Base-by-base conservation (phyloP, 305 asterid species). In the Fraxinus dipetala region DNA sequence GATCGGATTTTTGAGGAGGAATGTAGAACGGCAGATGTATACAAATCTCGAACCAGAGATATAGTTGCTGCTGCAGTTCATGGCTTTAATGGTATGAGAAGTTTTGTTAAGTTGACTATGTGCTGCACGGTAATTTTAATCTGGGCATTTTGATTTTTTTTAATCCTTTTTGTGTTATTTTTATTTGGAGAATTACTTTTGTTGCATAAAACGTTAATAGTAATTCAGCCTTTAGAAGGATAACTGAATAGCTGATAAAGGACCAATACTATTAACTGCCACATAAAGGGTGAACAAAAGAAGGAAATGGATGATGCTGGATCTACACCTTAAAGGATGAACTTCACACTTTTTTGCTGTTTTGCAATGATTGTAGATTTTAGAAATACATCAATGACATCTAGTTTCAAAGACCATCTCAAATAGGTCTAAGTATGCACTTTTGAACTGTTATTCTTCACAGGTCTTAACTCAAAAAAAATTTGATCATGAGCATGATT, bases 31-130 rank as follows among this genome's bases (percentile, higher is more conserved):
- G 75, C 20, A 34, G 96, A 95, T 79, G 94, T 95, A 9, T 95
- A 95, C 86, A 36, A 45, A 61, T 91, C 93, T 51, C 92, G 94
- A 35, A 92, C 93, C 0, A 87, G 89, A 76, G 94, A 91, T 61
- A 85, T 95, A 14, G 98, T 95, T 77, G 89, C 91, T 6, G 96
- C 95, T 22, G 95, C 98, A 2, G 90, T 93, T 76, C 87, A 85
- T 34, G 98, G 98, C 24, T 95, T 95, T 79, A 95, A 95, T 83
- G 98, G 98, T 94, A 89, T 75, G 75, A 28, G 40, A 69, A 30
- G 40, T 69, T 84, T 13, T 13, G 38, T 51, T 54, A 28, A 78
- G 38, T 51, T 11, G 28, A 10, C 24, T 10, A 56, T 1, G 26
- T 2, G 26, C 24, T n/a, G 65, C 26, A 56, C 11, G 26, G 11